Base-by-base conservation (phyloP, 768 basidiomycete genomes). In the Xerocomus potaroensis region DNA sequence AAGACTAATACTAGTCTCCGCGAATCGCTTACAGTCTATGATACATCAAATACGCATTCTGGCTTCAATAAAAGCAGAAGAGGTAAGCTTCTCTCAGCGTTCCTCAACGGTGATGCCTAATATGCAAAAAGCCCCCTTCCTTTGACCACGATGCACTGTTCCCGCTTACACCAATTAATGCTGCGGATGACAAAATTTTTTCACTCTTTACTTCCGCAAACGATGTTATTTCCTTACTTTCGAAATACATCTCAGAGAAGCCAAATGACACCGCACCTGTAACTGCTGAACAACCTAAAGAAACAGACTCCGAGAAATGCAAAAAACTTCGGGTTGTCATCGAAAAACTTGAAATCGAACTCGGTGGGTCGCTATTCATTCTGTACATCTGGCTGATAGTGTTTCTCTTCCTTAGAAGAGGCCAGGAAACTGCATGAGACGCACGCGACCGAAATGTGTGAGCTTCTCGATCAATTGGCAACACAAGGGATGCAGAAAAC, bases 1-100 rank as follows among this genome's bases (percentile, higher is more conserved):
- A 44, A 76, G 73, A 24, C 64, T 88, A 22, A 60, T 87, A 4
- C 58, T 92, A 41, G 72, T 72, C 31, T 71, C 78, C 6, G 78
- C 82, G 29, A 89, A 90, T 54, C 81, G 83, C 48, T 61, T 87
- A 15, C 81, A 84, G 59, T 64, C 71, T 14, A 63, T 82, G 39
- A 45, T 81, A 16, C 72, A 81, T 52, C 72, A 73, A 47, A 73
- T 73, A 33, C 73, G 67, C 38, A 61, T 52, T 29, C 52, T 69
- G 21, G 58, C 71, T 29, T 60, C 70, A 11, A 70, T 76, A 22
- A 64, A 68, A 16, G 58, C 65, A 27, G 81, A 79, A 56, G 74
- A 79, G 68, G 84, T 77, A 54, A 40, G 67, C 53, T 53, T 48
- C 38, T 35, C 19, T 49, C 23, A 32, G 40, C 44, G 42, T 44